Conservation (phyloP, 805 yeast species). For the Myxozyma mucilagina region DNA sequence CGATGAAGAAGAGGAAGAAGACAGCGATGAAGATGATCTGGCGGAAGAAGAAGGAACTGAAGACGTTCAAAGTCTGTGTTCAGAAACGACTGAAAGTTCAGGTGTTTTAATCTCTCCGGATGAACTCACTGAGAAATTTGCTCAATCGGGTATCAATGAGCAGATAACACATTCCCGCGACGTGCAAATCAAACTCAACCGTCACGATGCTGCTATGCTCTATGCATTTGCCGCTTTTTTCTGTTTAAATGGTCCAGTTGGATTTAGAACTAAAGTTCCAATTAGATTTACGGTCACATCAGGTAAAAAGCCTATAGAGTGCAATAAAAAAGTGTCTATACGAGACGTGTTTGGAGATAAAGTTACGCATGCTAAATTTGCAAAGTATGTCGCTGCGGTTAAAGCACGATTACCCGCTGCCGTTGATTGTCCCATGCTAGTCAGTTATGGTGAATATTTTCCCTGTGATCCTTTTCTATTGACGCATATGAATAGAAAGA, state of each 20-base stretch:
- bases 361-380: constrained; percentile 7
- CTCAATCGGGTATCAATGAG: neutral
- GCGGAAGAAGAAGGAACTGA: neutral
- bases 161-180: constrained; percentile 4
- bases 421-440: constrained; percentile 15
- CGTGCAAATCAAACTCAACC: neutral
- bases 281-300: neutral
- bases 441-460: constrained; percentile 15
- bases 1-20: neutral
- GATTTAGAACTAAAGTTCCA: constrained; percentile 10
- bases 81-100: neutral
- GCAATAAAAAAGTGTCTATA: neutral
- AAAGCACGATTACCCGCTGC: constrained; percentile 5
- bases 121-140: neutral
- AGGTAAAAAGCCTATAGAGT: neutral
- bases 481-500: neutral
- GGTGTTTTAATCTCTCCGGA: neutral
- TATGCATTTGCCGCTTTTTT: constrained; percentile 19
- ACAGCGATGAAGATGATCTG: neutral
- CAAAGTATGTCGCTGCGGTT: constrained; percentile 13
- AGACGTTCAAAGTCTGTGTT: neutral
- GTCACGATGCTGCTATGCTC: constrained; percentile 3
- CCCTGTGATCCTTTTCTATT: constrained; percentile 4
- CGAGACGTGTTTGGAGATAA: constrained; percentile 13
- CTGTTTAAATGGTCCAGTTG: constrained; percentile 19